phyloP scores from a whole-genome alignment of 1,284 basidiomycete species.

The Marasmius tenuissimus region DNA sequence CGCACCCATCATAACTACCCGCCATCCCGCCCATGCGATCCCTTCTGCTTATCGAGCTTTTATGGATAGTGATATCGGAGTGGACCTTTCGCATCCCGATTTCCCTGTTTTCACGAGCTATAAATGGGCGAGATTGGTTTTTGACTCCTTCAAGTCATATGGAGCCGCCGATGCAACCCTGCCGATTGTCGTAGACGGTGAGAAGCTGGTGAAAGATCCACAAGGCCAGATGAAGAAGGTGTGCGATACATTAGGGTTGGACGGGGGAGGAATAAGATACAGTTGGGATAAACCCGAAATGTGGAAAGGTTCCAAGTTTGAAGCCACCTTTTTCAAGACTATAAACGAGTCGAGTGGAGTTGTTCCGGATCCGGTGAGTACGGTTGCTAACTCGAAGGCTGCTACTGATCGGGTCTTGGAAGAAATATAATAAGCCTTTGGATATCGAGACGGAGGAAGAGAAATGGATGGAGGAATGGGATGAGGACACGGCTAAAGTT shows the following conservation, averaged over 20 bases:
- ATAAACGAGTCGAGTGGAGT: background rate
- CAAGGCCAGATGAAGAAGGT: too few relatives aligned
- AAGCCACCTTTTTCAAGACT: background rate
- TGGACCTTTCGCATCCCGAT: background rate
- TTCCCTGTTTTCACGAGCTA: background rate
- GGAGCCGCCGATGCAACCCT: too few relatives aligned
- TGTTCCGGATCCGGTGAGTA: background rate
- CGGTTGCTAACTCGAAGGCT: background rate
- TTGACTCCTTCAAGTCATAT: too few relatives aligned
- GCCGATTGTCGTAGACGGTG: too few relatives aligned
- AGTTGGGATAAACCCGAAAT: background rate
- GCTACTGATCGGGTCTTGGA: too few relatives aligned
- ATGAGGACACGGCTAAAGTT: too few relatives aligned
- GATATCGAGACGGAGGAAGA: too few relatives aligned
- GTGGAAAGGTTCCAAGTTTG: background rate
- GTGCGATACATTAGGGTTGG: background rate
- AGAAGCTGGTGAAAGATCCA: too few relatives aligned
- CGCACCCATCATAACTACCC: background rate
- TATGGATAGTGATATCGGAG: too few relatives aligned
- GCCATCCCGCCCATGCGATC: background rate
- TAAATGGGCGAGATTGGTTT: background rate
- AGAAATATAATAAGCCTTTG: too few relatives aligned
- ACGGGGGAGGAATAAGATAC: background rate
- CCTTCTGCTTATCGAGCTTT: too few relatives aligned
- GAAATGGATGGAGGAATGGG: too few relatives aligned